Conservation (phyloP, 768 basidiomycete genomes). For the Chalciporus pseudorubinellus region DNA sequence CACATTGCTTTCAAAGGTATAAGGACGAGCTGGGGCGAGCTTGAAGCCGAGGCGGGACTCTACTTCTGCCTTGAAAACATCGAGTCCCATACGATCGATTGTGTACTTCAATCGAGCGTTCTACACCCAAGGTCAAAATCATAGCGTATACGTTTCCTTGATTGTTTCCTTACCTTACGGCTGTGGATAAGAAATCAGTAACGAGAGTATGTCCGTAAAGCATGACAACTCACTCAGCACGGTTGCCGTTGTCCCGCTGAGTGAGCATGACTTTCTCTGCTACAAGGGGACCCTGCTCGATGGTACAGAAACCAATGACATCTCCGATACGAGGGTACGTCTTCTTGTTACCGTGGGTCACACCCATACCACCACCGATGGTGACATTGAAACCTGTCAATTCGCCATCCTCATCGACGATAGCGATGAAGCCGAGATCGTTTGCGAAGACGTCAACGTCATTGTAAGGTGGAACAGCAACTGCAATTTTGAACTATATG, state of each 20-base stretch:
- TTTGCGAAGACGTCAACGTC: conserved; percentile 95
- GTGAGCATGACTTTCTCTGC: conserved; percentile 93
- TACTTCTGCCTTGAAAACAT: conserved; percentile 83
- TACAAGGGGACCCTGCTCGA: conserved; percentile 79
- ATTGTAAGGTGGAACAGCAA: conserved; percentile 95
- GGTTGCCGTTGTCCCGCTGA: conserved; percentile 95
- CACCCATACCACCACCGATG: conserved; percentile 98
- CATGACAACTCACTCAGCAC: conserved; percentile 67
- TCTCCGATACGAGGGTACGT: conserved; percentile 91
- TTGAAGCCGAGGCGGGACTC: conserved; percentile 83
- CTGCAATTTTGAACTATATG: conserved; percentile 89
- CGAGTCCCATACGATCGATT: conserved; percentile 91
- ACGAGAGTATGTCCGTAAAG: not conserved
- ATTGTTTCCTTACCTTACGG: conserved; percentile 48
- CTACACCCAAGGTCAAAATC: conserved; percentile 33
- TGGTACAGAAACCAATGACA: conserved; percentile 89
- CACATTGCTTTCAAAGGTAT: conserved; percentile 81
- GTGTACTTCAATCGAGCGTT: conserved; percentile 96
- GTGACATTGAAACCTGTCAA: conserved; percentile 92
- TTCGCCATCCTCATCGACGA: conserved; percentile 71
- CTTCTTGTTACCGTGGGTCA: conserved; percentile 98
- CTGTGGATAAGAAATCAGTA: conserved; percentile 30
- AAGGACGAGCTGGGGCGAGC: conserved; percentile 72
- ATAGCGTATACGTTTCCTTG: not conserved
- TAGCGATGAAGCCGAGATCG: conserved; percentile 96